A percentile compares a stretch with the other conserved stretches of the same genome.
Conservation (phyloP, 2,329 filamentous ascomycete species). For the Colletotrichum chrysophilum region DNA sequence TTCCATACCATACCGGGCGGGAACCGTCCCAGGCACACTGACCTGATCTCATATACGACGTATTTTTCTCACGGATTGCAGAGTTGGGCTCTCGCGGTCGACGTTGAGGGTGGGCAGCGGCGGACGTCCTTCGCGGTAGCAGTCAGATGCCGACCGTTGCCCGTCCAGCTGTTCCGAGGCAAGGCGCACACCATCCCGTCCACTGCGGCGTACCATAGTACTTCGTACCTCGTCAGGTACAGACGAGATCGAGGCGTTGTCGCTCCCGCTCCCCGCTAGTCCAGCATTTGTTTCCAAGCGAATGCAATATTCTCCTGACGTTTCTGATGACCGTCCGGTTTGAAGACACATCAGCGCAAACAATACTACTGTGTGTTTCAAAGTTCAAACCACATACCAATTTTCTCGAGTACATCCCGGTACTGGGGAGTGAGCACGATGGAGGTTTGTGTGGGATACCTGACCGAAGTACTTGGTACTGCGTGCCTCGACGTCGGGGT, state of each 20-base stretch:
- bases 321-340: slow-evolving; percentile 17
- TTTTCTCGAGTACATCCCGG: not conserved
- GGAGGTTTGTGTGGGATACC: not conserved
- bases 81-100: not conserved
- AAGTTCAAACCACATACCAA: slow-evolving; percentile 15
- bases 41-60: not conserved
- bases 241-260: slow-evolving; percentile 1
- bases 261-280: not conserved
- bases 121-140: not conserved
- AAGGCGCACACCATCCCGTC: not conserved
- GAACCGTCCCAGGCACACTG: not conserved
- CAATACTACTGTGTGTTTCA: slow-evolving; percentile 21
- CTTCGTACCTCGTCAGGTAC: not conserved
- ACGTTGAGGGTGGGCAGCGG: not conserved
- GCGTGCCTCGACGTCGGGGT: not conserved
- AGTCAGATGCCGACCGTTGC: slow-evolving; percentile 12
- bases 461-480: not conserved
- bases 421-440: not conserved
- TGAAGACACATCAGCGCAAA: slow-evolving; percentile 21
- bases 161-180: slow-evolving; percentile 8
- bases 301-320: slow-evolving; percentile 7
- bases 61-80: not conserved
- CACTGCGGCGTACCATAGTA: not conserved
- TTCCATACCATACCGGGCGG: not conserved
- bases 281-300: not conserved